phyloP scores from a whole-genome alignment of 495 filamentous ascomycete genomes.

The Neurospora tetrasperma region DNA sequence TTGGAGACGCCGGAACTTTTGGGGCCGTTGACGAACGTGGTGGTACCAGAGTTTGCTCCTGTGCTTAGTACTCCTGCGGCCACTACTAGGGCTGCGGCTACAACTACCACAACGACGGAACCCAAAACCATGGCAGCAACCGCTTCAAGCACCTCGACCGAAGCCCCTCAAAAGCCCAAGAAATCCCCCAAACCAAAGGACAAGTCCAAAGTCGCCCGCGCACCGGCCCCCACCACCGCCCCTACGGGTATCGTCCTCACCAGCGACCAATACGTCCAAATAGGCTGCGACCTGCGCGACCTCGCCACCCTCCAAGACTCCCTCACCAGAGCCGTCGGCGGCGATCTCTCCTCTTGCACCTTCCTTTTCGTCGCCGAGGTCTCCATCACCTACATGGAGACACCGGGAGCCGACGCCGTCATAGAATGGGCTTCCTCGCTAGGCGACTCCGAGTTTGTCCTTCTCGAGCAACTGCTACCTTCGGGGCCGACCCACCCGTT shows the following conservation, averaged over 20 bases:
- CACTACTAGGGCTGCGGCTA: not conserved
- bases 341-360: constrained; percentile 41
- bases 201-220: not conserved
- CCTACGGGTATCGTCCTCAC: constrained; percentile 37
- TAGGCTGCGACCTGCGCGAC: constrained; percentile 75
- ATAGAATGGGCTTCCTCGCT: constrained; percentile 59
- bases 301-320: constrained; percentile 45
- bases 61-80: not conserved
- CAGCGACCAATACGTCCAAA: constrained; percentile 61
- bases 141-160: constrained; percentile 36
- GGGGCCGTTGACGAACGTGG: constrained; percentile 12
- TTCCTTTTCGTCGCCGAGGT: constrained; percentile 83
- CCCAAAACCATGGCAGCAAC: not conserved
- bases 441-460: constrained; percentile 64
- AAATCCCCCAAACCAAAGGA: not conserved
- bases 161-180: constrained; percentile 5
- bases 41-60: not conserved
- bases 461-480: constrained; percentile 84
- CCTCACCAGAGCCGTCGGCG: constrained; percentile 41
- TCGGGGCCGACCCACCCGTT: constrained; percentile 71
- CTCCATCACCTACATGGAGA: constrained; percentile 84
- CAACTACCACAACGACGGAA: not conserved
- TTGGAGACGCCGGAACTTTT: constrained; percentile 47
- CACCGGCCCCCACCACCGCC: not conserved
- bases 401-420: constrained; percentile 58